Percentiles rank a stretch among this genome's conserved stretches.
Evolutionary conservation across 1,284 basidiomycete species (phyloP).

Genomic region (Heterobasidion irregulare): DNA sequence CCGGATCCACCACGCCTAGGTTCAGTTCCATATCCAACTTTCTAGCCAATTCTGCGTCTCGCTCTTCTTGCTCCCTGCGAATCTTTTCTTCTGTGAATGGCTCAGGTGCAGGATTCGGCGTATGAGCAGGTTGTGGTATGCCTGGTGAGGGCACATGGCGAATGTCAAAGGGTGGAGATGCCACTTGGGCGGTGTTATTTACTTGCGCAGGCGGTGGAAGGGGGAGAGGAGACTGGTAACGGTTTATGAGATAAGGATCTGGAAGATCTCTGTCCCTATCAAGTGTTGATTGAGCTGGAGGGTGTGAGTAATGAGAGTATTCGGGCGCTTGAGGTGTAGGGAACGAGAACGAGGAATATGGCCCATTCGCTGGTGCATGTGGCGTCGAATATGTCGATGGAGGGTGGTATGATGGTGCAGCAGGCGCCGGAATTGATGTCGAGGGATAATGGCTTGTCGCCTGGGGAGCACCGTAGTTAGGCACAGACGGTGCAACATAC

Average conservation of each 20-base stretch:
- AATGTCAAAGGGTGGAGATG: background rate
- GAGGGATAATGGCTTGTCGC: background rate
- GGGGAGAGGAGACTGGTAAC: constrained; percentile 41
- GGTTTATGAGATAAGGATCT: constrained; percentile 31
- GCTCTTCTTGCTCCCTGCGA: constrained; percentile 28
- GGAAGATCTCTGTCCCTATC: constrained; percentile 17
- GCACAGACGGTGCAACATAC: background rate
- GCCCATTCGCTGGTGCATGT: background rate
- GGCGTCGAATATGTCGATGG: background rate
- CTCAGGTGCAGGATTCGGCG: background rate
- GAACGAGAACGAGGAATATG: constrained; percentile 8
- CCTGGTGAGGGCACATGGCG: background rate
- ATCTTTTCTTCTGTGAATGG: constrained; percentile 4
- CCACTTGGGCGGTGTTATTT: background rate
- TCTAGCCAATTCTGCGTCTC: constrained; percentile 24
- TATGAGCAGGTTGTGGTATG: background rate
- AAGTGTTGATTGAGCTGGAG: background rate
- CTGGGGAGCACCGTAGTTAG: background rate
- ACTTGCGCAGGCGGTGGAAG: constrained; percentile 27
- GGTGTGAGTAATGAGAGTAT: background rate
- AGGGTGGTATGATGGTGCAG: background rate
- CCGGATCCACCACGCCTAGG: constrained; percentile 5
- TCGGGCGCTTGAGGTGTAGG: constrained; percentile 1
- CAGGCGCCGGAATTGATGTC: background rate
- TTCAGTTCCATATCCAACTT: constrained; percentile 27